A percentile compares a stretch with the other conserved stretches of the same genome.
phyloP scores from a whole-genome alignment of 495 filamentous ascomycete genomes.

The Xylaria telfairii region DNA sequence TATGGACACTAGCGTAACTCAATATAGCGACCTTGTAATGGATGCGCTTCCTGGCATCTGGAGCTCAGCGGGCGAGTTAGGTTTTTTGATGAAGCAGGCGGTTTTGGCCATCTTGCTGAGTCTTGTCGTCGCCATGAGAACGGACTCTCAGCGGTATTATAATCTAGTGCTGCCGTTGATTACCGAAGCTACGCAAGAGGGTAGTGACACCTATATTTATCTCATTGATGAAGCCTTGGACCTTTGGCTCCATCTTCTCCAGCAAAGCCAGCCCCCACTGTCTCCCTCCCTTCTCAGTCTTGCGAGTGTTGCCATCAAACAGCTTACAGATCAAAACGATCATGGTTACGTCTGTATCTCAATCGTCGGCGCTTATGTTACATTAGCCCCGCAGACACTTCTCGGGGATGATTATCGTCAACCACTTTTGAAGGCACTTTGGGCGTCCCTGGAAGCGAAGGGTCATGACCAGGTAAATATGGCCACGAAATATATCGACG shows the following conservation, averaged over 20 bases:
- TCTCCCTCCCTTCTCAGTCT: slow-evolving; percentile 71
- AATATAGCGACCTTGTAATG: slow-evolving; percentile 82
- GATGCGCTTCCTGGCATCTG: slow-evolving; percentile 81
- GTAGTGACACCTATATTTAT: slow-evolving; percentile 80
- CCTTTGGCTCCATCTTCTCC: slow-evolving; percentile 80
- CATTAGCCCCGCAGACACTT: slow-evolving; percentile 77
- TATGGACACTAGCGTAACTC: slow-evolving; percentile 74
- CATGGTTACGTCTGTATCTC: slow-evolving; percentile 64
- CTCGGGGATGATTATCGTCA: slow-evolving; percentile 68
- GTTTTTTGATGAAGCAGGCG: slow-evolving; percentile 85
- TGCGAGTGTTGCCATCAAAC: slow-evolving; percentile 68
- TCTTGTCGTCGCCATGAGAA: slow-evolving; percentile 79
- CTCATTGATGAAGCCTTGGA: slow-evolving; percentile 92
- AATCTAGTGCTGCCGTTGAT: slow-evolving; percentile 68
- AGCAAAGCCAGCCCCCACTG: slow-evolving; percentile 70
- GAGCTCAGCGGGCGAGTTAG: slow-evolving; percentile 79
- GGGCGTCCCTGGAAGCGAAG: slow-evolving; percentile 62
- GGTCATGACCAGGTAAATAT: slow-evolving; percentile 70
- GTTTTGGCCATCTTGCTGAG: slow-evolving; percentile 83
- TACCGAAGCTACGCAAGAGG: slow-evolving; percentile 73
- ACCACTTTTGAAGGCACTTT: slow-evolving; percentile 63
- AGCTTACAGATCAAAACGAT: slow-evolving; percentile 71
- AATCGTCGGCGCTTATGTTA: slow-evolving; percentile 79
- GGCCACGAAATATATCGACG: slow-evolving; percentile 71
- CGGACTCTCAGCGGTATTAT: slow-evolving; percentile 72